Evolutionary conservation across 495 filamentous ascomycete genomes (phyloP).

Genomic region (Cenococcum geophilum): DNA sequence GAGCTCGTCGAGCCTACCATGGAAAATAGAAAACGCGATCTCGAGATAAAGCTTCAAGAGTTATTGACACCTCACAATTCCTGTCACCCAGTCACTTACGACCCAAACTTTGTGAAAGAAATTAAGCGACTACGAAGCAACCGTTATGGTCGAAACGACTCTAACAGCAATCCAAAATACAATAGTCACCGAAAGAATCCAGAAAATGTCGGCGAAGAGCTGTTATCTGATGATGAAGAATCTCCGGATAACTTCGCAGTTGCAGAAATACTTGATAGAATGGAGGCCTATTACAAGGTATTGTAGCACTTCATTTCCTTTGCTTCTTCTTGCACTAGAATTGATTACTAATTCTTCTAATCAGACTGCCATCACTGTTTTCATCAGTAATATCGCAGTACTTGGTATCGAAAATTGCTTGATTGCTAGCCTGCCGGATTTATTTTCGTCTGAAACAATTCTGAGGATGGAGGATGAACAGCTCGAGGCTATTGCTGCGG

Average conservation of each 20-base stretch:
- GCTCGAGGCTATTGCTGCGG: slow-evolving; percentile 12
- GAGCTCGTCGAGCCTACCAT: background rate
- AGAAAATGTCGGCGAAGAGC: background rate
- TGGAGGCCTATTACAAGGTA: slow-evolving; percentile 33
- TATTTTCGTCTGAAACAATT: slow-evolving; percentile 37
- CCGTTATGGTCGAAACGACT: background rate
- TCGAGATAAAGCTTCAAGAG: slow-evolving; percentile 5
- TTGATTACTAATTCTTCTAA: background rate
- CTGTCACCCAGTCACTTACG: slow-evolving; percentile 2
- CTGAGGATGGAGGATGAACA: slow-evolving; percentile 12
- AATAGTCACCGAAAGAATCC: no score
- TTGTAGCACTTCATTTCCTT: background rate
- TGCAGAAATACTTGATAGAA: slow-evolving; percentile 24
- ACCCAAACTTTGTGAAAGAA: background rate
- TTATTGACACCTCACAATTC: background rate
- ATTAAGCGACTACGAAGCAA: background rate
- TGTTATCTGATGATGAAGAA: background rate
- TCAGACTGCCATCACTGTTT: slow-evolving; percentile 54
- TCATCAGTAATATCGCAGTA: slow-evolving; percentile 56
- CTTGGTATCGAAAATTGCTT: slow-evolving; percentile 21
- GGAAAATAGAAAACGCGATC: background rate
- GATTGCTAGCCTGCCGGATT: slow-evolving; percentile 28
- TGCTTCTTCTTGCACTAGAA: background rate
- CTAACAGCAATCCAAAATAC: background rate
- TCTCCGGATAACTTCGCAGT: slow-evolving; percentile 11